phyloP scores from a whole-genome alignment of 257 asterid genomes.

The Orobanche coerulescens region DNA sequence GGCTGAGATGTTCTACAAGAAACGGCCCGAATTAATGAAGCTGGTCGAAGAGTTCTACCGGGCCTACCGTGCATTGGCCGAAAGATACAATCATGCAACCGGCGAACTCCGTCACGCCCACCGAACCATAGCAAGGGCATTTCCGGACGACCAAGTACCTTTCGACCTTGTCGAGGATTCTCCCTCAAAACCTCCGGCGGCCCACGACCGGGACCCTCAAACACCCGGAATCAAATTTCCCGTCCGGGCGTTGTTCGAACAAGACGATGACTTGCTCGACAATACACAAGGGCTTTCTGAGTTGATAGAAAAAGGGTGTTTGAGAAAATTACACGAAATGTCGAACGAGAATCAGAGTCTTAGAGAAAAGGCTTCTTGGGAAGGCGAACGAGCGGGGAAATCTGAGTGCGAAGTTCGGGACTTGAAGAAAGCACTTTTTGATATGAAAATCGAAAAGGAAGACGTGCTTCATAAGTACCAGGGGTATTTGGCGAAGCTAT shows the following conservation, averaged over 20 bases:
- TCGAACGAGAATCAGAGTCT: conserved; percentile 42
- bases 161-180: conserved; percentile 55
- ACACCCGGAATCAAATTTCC: conserved; percentile 40
- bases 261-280: conserved; percentile 28
- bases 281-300: conserved; percentile 22
- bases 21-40: conserved; percentile 89
- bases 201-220: conserved; percentile 35
- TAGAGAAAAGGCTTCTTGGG: conserved; percentile 42
- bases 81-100: conserved; percentile 73
- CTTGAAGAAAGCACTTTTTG: conserved; percentile 44
- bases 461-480: conserved; percentile 56
- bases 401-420: conserved; percentile 55
- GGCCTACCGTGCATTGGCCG: conserved; percentile 90
- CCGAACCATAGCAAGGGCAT: conserved; percentile 73
- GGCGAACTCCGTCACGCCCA: conserved; percentile 91
- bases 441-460: conserved; percentile 56
- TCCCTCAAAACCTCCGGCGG: conserved; percentile 37
- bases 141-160: conserved; percentile 79
- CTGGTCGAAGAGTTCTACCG: conserved; percentile 85
- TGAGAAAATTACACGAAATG: conserved; percentile 36
- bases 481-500: conserved; percentile 47
- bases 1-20: conserved; percentile 94
- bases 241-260: conserved; percentile 31
- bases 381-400: conserved; percentile 49
- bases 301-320: conserved; percentile 24